These are phyloP conservation scores for Acanthamoeba castellanii DNA, from an alignment of 208 protist genomes.

Conservation along the genomic window DNA sequence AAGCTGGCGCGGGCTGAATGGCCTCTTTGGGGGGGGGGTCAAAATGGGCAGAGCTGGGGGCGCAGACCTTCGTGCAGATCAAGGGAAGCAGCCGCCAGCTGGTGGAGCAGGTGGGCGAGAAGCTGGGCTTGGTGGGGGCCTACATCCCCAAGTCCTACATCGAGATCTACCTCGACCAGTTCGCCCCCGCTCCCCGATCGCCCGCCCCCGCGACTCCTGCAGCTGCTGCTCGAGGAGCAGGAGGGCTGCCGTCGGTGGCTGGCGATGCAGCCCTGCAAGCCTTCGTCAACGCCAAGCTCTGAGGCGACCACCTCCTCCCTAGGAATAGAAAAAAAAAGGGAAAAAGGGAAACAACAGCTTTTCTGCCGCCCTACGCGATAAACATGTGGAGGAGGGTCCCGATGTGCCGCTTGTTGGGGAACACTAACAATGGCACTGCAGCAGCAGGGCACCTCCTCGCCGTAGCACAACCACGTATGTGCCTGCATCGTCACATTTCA, in stretches of 20 bases:
- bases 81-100: conserved; percentile 8
- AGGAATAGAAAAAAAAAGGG: neutral
- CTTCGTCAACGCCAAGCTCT: neutral
- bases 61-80: conserved; percentile 35
- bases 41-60: neutral
- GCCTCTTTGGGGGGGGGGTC: too few species aligned
- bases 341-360: neutral
- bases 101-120: conserved; percentile 32
- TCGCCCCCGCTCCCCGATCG: neutral
- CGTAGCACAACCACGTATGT: too few species aligned
- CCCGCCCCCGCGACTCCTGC: neutral
- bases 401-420: too few species aligned
- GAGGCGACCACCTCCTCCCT: too few species aligned
- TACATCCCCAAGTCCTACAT: conserved; percentile 60
- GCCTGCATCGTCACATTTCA: too few species aligned
- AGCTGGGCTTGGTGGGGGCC: neutral
- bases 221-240: too few species aligned
- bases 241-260: neutral
- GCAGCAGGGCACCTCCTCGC: too few species aligned
- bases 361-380: too few species aligned
- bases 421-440: too few species aligned
- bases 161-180: conserved; percentile 47
- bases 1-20: too few species aligned
- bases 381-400: too few species aligned
- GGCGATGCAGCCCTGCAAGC: neutral